Conservation (phyloP, 306 rosid species). For the Vigna trinervia region DNA sequence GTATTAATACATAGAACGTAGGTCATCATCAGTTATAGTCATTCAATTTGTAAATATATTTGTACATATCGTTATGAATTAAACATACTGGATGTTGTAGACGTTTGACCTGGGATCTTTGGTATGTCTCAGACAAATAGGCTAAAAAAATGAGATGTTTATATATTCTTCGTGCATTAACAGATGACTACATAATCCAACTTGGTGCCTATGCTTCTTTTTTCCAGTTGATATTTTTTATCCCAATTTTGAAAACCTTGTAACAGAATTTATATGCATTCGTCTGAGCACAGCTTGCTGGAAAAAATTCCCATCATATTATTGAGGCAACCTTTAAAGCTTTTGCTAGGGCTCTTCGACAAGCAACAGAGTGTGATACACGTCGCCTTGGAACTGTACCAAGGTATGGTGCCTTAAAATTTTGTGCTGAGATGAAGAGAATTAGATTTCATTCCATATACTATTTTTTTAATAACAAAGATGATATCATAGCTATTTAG, state of each 20-base stretch:
- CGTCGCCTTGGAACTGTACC: slow-evolving; percentile 85
- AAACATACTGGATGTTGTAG: background rate
- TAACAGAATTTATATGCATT: slow-evolving; percentile 34
- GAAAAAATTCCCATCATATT: slow-evolving; percentile 93
- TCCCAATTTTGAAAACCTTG: slow-evolving; percentile 30
- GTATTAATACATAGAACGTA: slow-evolving; percentile 50
- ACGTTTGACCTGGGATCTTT: background rate
- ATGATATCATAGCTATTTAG: background rate
- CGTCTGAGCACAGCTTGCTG: slow-evolving; percentile 70
- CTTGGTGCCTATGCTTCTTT: slow-evolving; percentile 1
- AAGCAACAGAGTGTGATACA: slow-evolving; percentile 84
- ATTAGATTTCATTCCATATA: background rate
- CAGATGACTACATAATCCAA: slow-evolving; percentile 10
- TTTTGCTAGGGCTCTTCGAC: slow-evolving; percentile 95
- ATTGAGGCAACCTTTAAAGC: slow-evolving; percentile 98
- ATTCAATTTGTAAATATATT: slow-evolving; percentile 14
- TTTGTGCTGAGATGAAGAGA: background rate
- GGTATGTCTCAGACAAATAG: background rate
- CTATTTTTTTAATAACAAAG: background rate
- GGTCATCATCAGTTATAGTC: slow-evolving; percentile 33
- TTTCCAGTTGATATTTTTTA: slow-evolving; percentile 26
- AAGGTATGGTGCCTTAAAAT: slow-evolving; percentile 55
- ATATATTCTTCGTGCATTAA: slow-evolving; percentile 2
- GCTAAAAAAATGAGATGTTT: slow-evolving; percentile 27
- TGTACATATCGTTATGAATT: slow-evolving; percentile 21